These are phyloP conservation scores for Aspergillus sp. DNA, from an alignment of 2,329 filamentous ascomycete genomes.

Conservation along the genomic window DNA sequence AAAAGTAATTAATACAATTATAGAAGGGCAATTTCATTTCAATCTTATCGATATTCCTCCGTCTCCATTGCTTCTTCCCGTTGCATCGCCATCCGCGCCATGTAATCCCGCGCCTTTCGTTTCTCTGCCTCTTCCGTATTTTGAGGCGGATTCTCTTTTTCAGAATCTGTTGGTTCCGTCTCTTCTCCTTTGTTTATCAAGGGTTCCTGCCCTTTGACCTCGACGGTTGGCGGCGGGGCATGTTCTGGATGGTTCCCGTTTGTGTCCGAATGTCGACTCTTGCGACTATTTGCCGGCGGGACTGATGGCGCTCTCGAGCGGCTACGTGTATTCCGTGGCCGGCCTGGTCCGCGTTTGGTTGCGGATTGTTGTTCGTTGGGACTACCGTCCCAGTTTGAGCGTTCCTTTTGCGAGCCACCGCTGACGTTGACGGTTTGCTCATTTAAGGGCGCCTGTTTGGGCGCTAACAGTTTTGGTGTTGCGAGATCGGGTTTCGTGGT, in stretches of 20 bases:
- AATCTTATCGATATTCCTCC: slow-evolving; percentile 17
- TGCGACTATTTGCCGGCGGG: background rate
- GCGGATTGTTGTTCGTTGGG: slow-evolving; percentile 5
- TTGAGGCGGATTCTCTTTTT: slow-evolving; percentile 9
- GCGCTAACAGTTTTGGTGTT: slow-evolving; percentile 2
- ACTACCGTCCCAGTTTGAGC: slow-evolving; percentile 4
- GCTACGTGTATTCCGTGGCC: slow-evolving; percentile 12
- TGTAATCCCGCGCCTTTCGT: slow-evolving; percentile 27
- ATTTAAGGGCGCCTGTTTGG: slow-evolving; percentile 8
- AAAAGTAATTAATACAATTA: slow-evolving; percentile 9
- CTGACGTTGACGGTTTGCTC: slow-evolving; percentile 15
- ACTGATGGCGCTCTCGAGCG: slow-evolving; percentile 10
- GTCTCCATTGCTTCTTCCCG: slow-evolving; percentile 35
- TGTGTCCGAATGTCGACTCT: background rate
- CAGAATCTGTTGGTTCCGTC: background rate
- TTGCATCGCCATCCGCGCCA: slow-evolving; percentile 32
- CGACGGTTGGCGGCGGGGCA: background rate
- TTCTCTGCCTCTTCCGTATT: slow-evolving; percentile 13
- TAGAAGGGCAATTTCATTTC: slow-evolving; percentile 12
- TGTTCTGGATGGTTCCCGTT: background rate
- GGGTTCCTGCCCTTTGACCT: background rate
- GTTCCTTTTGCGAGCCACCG: slow-evolving; percentile 8
- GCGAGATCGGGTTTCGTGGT: slow-evolving; percentile 6
- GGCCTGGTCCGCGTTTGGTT: slow-evolving; percentile 4
- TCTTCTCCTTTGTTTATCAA: too few relatives aligned